Evolutionary conservation across 495 filamentous ascomycete species (phyloP).

Genomic region (Filosporella fistucella): DNA sequence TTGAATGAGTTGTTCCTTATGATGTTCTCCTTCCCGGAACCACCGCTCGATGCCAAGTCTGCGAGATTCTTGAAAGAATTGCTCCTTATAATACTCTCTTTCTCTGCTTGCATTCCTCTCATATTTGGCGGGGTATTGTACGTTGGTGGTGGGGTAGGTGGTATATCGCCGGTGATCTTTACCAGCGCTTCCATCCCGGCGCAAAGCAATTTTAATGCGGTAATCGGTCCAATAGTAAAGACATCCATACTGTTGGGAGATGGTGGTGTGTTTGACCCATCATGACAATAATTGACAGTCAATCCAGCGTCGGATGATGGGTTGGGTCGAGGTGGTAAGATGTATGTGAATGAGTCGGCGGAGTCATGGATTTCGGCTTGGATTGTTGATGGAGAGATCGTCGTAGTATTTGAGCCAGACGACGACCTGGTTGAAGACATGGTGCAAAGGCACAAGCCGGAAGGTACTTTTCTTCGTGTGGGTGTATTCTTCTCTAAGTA

Average conservation of each 20-base stretch:
- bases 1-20: slow-evolving; percentile 46
- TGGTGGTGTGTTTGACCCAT: slow-evolving; percentile 8
- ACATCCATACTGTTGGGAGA: slow-evolving; percentile 47
- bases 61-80: slow-evolving; percentile 44
- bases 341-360: slow-evolving; percentile 17
- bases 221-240: slow-evolving; percentile 64
- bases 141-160: slow-evolving; percentile 64
- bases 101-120: slow-evolving; percentile 51
- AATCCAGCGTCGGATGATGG: slow-evolving; percentile 45
- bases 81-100: slow-evolving; percentile 49
- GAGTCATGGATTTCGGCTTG: slow-evolving; percentile 18
- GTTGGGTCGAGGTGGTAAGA: slow-evolving; percentile 42
- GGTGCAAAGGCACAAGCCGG: background rate
- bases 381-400: background rate
- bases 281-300: too few relatives aligned
- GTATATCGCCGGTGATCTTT: slow-evolving; percentile 63
- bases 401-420: background rate
- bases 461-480: background rate
- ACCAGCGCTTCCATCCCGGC: slow-evolving; percentile 70
- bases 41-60: slow-evolving; percentile 7
- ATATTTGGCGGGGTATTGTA: slow-evolving; percentile 57
- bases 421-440: slow-evolving; percentile 11
- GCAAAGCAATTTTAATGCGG: slow-evolving; percentile 76
- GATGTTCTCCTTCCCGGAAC: slow-evolving; percentile 51
- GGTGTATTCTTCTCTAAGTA: slow-evolving; percentile 2